Conservation (phyloP, 805 yeast species). For the Myxozyma udenii region DNA sequence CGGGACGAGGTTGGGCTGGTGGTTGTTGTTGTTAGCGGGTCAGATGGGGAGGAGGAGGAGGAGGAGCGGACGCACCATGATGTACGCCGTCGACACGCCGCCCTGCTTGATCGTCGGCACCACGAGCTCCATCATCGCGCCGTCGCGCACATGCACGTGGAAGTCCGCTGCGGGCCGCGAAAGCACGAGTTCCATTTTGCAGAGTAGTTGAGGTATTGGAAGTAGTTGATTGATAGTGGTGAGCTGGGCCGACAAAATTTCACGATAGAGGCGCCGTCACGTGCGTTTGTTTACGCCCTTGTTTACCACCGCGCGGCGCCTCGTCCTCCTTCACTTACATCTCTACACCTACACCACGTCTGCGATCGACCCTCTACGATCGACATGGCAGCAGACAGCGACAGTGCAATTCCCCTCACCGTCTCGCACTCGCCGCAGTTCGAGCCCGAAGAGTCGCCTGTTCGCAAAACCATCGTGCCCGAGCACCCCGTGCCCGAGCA, state of each 20-base stretch:
- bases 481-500: too few species aligned
- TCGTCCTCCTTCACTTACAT: too few species aligned
- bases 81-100: conserved; percentile 84
- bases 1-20: conserved; percentile 79
- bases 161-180: conserved; percentile 65
- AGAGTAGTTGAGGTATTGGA: too few species aligned
- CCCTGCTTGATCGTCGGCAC: conserved; percentile 89
- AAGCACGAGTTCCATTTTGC: too few species aligned
- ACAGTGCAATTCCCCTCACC: too few species aligned
- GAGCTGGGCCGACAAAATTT: too few species aligned
- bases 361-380: background rate
- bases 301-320: too few species aligned
- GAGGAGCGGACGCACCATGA: conserved; percentile 54
- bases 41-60: background rate
- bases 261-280: too few species aligned
- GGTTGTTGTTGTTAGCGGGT: background rate
- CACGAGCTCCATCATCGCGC: conserved; percentile 84
- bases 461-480: too few species aligned
- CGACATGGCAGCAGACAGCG: too few species aligned
- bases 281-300: too few species aligned
- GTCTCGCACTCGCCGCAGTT: background rate
- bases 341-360: background rate
- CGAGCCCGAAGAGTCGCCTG: background rate
- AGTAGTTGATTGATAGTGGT: too few species aligned
- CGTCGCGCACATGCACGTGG: conserved; percentile 96